Evolutionary conservation across 257 asterid species (phyloP).

Genomic region (Vinca minor): DNA sequence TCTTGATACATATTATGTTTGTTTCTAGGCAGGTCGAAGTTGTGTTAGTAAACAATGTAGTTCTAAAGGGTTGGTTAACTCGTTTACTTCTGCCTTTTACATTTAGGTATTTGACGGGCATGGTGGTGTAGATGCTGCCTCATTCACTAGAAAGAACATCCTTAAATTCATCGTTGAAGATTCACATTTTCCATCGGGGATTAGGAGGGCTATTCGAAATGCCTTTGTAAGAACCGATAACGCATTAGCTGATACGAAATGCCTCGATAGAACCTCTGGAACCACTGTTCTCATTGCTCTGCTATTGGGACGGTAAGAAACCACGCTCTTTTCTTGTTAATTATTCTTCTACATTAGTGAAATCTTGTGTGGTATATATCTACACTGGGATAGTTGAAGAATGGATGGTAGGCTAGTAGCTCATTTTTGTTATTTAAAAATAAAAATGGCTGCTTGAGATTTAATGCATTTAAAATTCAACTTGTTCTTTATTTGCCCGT

Average conservation of each 20-base stretch:
- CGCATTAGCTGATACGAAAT: conserved; percentile 58
- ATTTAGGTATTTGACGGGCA: conserved; percentile 88
- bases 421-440: no score
- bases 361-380: background rate
- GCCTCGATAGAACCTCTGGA: conserved; percentile 61
- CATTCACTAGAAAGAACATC: conserved; percentile 58
- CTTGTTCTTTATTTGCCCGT: background rate
- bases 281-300: conserved; percentile 76
- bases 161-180: conserved; percentile 61
- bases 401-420: no score
- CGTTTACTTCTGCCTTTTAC: conserved; percentile 5
- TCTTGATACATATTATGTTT: background rate
- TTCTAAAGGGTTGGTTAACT: background rate
- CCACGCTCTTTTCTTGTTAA: background rate
- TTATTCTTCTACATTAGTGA: background rate
- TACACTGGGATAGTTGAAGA: background rate
- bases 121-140: conserved; percentile 76
- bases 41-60: background rate
- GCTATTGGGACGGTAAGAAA: conserved; percentile 55
- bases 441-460: background rate
- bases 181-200: conserved; percentile 51
- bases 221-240: conserved; percentile 73
- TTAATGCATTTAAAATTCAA: background rate
- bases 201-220: conserved; percentile 57
- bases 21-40: background rate